phyloP scores from a whole-genome alignment of 768 basidiomycete species.

The Hortiboletus flavorubellus region DNA sequence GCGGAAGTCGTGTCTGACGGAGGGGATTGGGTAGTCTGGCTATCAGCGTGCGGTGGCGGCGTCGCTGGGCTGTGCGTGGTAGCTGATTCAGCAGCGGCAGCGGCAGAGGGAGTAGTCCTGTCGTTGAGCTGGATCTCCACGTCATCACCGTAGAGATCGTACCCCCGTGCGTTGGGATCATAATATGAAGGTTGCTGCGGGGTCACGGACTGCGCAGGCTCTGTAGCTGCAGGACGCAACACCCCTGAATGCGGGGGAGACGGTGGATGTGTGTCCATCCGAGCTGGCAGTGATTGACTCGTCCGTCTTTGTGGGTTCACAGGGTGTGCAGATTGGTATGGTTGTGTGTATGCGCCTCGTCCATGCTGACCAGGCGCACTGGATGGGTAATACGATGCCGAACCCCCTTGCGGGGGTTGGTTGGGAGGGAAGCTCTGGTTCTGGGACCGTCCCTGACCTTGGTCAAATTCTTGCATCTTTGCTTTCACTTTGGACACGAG shows the following conservation, averaged over 20 bases:
- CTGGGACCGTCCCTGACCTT: slow-evolving; percentile 30
- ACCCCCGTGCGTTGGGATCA: slow-evolving; percentile 33
- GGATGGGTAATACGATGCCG: not conserved
- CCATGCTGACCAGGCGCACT: not conserved
- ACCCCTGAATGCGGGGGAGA: slow-evolving; percentile 16
- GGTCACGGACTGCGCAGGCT: not conserved
- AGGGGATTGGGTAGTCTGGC: not conserved
- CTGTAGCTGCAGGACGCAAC: not conserved
- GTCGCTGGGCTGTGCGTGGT: not conserved
- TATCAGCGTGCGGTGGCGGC: not conserved
- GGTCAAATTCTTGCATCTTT: slow-evolving; percentile 80
- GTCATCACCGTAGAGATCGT: slow-evolving; percentile 25
- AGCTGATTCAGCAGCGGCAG: not conserved
- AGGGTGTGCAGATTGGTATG: not conserved
- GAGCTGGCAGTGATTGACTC: slow-evolving; percentile 5
- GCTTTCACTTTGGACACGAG: slow-evolving; percentile 76
- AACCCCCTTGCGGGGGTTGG: not conserved
- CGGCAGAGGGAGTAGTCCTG: not conserved
- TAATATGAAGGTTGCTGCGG: slow-evolving; percentile 32
- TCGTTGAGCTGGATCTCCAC: slow-evolving; percentile 13
- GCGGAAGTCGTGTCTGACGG: slow-evolving; percentile 1
- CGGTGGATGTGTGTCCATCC: slow-evolving; percentile 6
- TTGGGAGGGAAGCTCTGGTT: slow-evolving; percentile 5
- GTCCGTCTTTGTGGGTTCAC: not conserved
- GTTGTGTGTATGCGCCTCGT: slow-evolving; percentile 7